Conservation (phyloP, 345 rosid genomes). For the Rhizophora mangle region DNA sequence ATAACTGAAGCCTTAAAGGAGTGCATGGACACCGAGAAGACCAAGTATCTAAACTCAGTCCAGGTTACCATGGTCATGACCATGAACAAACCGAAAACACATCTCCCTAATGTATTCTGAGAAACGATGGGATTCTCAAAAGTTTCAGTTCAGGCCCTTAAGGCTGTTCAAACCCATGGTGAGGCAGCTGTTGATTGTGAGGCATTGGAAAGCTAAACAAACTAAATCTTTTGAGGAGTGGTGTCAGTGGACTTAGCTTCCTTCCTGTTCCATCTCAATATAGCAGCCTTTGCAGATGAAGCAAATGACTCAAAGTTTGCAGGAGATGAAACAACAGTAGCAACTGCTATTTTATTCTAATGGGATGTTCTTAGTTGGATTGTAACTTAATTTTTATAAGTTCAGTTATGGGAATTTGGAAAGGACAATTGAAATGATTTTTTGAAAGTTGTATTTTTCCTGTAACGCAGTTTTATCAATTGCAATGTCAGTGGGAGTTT, state of each 20-base stretch:
- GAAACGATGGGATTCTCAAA: constrained; percentile 57
- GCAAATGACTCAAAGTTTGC: no score
- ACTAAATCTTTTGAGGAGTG: neutral
- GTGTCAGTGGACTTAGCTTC: neutral
- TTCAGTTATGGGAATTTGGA: no score
- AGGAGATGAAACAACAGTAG: no score
- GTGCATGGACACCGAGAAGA: constrained; percentile 52
- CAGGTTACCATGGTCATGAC: constrained; percentile 58
- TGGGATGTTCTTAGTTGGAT: no score
- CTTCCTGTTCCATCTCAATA: no score
- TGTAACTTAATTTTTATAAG: no score
- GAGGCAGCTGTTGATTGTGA: constrained; percentile 24
- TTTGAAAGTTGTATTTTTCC: no score
- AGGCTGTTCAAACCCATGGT: constrained; percentile 41
- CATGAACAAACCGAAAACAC: constrained; percentile 60
- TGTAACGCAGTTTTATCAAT: no score
- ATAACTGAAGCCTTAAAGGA: constrained; percentile 56
- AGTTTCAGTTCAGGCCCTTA: constrained; percentile 53
- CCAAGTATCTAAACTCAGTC: constrained; percentile 45
- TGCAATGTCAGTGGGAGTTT: no score
- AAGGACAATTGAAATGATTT: no score
- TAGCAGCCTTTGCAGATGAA: no score
- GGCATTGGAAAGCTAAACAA: constrained; percentile 17
- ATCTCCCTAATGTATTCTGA: constrained; percentile 74
- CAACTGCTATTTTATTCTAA: no score